phyloP scores from a whole-genome alignment of 2,329 filamentous ascomycete genomes.

The Sporothrix dimorphospora region DNA sequence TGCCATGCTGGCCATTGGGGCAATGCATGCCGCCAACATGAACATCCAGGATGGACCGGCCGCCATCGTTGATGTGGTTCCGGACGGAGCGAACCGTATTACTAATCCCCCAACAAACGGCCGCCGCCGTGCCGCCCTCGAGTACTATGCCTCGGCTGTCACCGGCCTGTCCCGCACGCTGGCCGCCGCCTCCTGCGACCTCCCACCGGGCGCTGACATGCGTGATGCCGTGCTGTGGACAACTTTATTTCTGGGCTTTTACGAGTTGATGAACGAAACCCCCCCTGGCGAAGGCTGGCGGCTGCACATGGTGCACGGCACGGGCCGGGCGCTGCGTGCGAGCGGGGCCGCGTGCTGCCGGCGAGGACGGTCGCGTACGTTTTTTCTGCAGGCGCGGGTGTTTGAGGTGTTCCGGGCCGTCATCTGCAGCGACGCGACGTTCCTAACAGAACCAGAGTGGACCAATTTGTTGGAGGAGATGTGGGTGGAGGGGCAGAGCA shows the following conservation, averaged over 20 bases:
- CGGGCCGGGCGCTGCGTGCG: neutral
- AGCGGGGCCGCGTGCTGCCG: neutral
- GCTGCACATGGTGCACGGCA: slow-evolving; percentile 20
- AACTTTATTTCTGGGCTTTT: neutral
- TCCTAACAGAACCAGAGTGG: neutral
- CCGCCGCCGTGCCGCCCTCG: neutral
- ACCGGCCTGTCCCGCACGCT: neutral
- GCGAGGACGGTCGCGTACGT: neutral
- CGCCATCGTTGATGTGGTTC: no score
- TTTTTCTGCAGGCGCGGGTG: slow-evolving; percentile 9
- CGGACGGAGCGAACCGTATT: no score
- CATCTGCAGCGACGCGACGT: neutral
- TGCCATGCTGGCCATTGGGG: slow-evolving; percentile 5
- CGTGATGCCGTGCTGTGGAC: slow-evolving; percentile 7
- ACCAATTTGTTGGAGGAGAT: slow-evolving; percentile 14
- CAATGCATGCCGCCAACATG: slow-evolving; percentile 8
- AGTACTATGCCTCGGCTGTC: neutral
- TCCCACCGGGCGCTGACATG: neutral
- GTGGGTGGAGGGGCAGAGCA: neutral
- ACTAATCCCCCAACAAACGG: neutral
- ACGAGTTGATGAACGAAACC: slow-evolving; percentile 9
- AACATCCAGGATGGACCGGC: neutral
- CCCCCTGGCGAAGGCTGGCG: neutral
- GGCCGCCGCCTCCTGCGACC: neutral
- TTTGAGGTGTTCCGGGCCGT: slow-evolving; percentile 18